Conservation (phyloP, 1,284 basidiomycete species). For the Phenoliferia sp. region DNA sequence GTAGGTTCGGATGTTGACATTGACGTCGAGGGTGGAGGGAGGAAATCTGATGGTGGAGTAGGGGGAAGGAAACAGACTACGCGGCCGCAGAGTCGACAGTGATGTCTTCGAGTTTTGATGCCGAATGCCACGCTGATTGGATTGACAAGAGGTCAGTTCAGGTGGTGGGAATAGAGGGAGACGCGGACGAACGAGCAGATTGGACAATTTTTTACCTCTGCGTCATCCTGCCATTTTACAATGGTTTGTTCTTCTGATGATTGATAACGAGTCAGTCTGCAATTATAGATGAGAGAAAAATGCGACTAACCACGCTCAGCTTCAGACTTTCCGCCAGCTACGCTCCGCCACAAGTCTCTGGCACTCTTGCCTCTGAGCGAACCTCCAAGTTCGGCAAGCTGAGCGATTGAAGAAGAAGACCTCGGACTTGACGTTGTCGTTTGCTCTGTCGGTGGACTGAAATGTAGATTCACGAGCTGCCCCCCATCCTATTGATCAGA, state of each 20-base stretch:
- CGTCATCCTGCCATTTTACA: slow-evolving; percentile 91
- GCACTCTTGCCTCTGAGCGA: slow-evolving; percentile 13
- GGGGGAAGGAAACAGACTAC: slow-evolving; percentile 88
- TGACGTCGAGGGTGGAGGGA: slow-evolving; percentile 48
- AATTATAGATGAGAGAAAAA: neutral
- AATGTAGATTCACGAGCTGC: slow-evolving; percentile 30
- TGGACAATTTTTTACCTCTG: slow-evolving; percentile 67
- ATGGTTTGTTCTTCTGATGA: slow-evolving; percentile 73
- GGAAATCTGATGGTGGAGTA: slow-evolving; percentile 15
- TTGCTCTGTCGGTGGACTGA: slow-evolving; percentile 6
- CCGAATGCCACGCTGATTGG: slow-evolving; percentile 66
- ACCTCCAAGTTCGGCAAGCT: slow-evolving; percentile 4
- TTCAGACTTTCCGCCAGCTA: slow-evolving; percentile 15
- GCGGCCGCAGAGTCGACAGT: slow-evolving; percentile 88
- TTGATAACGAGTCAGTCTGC: neutral
- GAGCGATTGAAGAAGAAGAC: neutral
- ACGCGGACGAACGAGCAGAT: slow-evolving; percentile 66
- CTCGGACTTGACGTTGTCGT: neutral
- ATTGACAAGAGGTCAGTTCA: neutral
- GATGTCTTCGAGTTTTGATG: slow-evolving; percentile 89
- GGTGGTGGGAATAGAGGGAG: slow-evolving; percentile 1
- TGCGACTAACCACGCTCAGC: slow-evolving; percentile 15
- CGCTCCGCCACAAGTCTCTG: slow-evolving; percentile 18
- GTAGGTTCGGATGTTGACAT: slow-evolving; percentile 8
- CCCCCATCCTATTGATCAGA: neutral